Base-by-base conservation (phyloP, 495 filamentous ascomycete genomes). In the Neurospora sp. region DNA sequence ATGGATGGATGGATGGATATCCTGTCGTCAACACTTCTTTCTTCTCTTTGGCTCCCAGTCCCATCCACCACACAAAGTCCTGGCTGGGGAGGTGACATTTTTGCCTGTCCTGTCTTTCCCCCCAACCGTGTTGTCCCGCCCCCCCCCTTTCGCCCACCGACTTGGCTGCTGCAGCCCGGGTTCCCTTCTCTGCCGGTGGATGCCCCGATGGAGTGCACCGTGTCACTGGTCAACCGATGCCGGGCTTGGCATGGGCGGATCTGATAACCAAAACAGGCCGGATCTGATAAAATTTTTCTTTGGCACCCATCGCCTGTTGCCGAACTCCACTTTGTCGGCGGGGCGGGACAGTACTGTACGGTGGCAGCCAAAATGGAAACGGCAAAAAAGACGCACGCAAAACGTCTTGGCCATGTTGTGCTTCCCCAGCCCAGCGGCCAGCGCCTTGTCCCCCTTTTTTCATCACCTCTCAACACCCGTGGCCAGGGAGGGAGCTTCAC, bases 221-320 rank as follows among this genome's bases (percentile, higher is more conserved):
- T 53, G 45, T 53, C 45, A 53, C 20, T 20, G 18, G 35, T 37
- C 35, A 37, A 47, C 74, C 75, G 75, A 74, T 76, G 71, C 75
- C 75, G 75, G 27, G 73, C 75, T 76, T 76, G 75, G 75, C 75
- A 10, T 22, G 7, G 27, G 71, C 75, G 75, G 75, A 76, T 76
- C 75, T 76, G 75, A 76, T 76, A 74, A 76, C 69, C 69, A 65
- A 53, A 71, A 61, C 31, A 39, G 70, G 38, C 53, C 75, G 75
- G 75, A 76, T 76, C 75, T 70, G 75, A 76, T 76, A 74, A 76
- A 71, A 70, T 69, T 74, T 68, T 31, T 47, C 35, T n/a, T n/a
- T 59, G 45, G 45, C 1, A 22, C 20, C 45, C 45, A 53, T 31
- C 22, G 53, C 53, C 22, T 61, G 53, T 35, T 27, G 22, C 53